A percentile compares a stretch with the other conserved stretches of the same genome.
Conservation (phyloP, 148 eudicot genomes). For the Cornus suecica region DNA sequence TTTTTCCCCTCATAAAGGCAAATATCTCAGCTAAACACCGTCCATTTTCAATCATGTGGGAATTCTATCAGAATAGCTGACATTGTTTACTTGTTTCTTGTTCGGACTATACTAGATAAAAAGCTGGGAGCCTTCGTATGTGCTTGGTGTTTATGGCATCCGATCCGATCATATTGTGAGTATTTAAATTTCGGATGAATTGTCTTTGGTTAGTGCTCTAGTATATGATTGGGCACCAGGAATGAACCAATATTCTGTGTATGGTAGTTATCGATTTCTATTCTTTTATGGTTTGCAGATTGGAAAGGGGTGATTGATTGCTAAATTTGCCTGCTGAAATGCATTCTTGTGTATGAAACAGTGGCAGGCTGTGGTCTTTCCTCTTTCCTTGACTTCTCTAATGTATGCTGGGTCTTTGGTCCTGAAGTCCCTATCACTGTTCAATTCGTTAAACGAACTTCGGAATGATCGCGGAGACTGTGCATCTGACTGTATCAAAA, state of each 20-base stretch:
- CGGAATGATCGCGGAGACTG: conserved; percentile 19
- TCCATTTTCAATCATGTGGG: background rate
- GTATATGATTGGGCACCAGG: background rate
- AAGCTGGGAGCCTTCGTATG: conserved; percentile 43
- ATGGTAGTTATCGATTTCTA: conserved; percentile 17
- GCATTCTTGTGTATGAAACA: conserved; percentile 73
- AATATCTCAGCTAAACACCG: background rate
- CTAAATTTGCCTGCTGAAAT: conserved; percentile 49
- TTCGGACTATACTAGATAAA: conserved; percentile 16
- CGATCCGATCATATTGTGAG: conserved; percentile 73
- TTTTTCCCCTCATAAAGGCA: background rate
- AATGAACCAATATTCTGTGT: conserved; percentile 4
- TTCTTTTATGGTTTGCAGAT: conserved; percentile 44
- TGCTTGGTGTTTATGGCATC: conserved; percentile 54
- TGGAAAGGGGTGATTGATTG: conserved; percentile 45
- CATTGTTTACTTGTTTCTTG: background rate
- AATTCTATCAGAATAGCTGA: background rate
- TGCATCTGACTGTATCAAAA: conserved; percentile 22
- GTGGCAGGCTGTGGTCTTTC: conserved; percentile 75
- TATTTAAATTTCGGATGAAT: conserved; percentile 8
- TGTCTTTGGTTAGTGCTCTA: background rate
- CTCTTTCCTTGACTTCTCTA: conserved; percentile 66
- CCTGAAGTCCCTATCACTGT: conserved; percentile 35
- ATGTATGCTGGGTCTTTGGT: conserved; percentile 77
- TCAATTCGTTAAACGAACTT: conserved; percentile 22